These are phyloP conservation scores for Suhomyces sp. DNA, from an alignment of 805 yeast species.

Conservation along the genomic window DNA sequence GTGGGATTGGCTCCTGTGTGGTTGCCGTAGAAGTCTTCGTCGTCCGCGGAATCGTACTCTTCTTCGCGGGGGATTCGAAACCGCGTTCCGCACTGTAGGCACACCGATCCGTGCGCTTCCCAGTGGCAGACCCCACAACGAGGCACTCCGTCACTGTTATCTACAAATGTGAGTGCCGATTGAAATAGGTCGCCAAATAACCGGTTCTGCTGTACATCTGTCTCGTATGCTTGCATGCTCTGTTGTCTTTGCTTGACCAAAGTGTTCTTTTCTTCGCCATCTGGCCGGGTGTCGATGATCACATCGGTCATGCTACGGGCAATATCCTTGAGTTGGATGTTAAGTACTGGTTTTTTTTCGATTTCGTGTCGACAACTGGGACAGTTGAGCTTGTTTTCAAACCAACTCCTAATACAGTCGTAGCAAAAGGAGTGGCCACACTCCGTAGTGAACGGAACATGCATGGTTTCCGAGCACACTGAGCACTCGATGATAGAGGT, in stretches of 20 bases:
- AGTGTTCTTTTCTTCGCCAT: slow-evolving; percentile 20
- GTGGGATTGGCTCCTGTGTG: not conserved
- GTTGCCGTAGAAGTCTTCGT: slow-evolving; percentile 17
- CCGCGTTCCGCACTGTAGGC: slow-evolving; percentile 64
- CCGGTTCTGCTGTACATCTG: slow-evolving; percentile 34
- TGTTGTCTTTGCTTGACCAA: slow-evolving; percentile 25
- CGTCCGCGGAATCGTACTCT: slow-evolving; percentile 34
- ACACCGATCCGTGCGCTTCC: slow-evolving; percentile 68
- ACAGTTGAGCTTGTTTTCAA: slow-evolving; percentile 54
- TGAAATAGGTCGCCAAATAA: slow-evolving; percentile 52
- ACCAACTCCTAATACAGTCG: slow-evolving; percentile 61
- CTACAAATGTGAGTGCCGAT: slow-evolving; percentile 53
- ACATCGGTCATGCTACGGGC: slow-evolving; percentile 41
- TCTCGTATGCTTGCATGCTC: slow-evolving; percentile 33
- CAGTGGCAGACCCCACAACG: slow-evolving; percentile 76
- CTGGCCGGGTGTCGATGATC: slow-evolving; percentile 32
- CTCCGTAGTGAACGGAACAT: slow-evolving; percentile 55
- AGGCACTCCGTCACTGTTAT: slow-evolving; percentile 67
- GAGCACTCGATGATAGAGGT: slow-evolving; percentile 48
- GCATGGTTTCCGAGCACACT: slow-evolving; percentile 68
- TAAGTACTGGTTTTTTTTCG: slow-evolving; percentile 49
- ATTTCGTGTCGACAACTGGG: slow-evolving; percentile 62
- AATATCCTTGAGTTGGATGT: slow-evolving; percentile 50
- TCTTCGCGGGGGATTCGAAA: slow-evolving; percentile 36
- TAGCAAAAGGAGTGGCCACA: slow-evolving; percentile 82